Conservation (phyloP, 164 flowering plant species). For the Stephania yunnanensis region DNA sequence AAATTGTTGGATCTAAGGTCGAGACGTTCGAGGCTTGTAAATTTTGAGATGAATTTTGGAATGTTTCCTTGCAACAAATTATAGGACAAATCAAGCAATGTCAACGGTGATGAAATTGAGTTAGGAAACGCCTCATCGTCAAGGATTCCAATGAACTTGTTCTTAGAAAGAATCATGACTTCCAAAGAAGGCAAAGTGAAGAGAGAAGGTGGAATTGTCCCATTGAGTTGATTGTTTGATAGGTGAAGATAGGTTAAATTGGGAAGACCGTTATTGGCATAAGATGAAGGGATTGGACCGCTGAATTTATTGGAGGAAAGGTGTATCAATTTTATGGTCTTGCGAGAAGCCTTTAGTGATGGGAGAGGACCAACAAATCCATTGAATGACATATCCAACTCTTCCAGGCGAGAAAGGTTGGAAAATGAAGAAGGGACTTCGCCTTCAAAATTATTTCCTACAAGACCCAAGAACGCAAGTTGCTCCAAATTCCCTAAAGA, state of each 20-base stretch:
- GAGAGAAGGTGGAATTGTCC: neutral
- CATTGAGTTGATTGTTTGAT: neutral
- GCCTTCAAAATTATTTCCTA: neutral
- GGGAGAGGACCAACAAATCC: neutral
- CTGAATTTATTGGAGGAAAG: slow-evolving; percentile 29
- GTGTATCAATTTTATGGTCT: slow-evolving; percentile 14
- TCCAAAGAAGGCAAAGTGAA: neutral
- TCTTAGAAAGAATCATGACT: neutral
- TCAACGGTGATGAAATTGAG: too few species aligned
- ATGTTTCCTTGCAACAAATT: too few species aligned
- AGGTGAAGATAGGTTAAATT: neutral
- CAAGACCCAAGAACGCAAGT: neutral
- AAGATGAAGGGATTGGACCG: slow-evolving; percentile 26
- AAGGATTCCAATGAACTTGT: too few species aligned
- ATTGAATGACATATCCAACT: neutral
- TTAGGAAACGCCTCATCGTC: too few species aligned
- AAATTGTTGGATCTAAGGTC: too few species aligned
- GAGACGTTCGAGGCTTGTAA: too few species aligned
- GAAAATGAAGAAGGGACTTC: slow-evolving; percentile 9
- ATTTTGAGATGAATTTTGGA: too few species aligned
- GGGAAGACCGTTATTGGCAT: slow-evolving; percentile 10
- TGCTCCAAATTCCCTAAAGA: slow-evolving; percentile 22
- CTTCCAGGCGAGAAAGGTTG: slow-evolving; percentile 6
- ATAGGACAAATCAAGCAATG: too few species aligned
- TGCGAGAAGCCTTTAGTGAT: neutral